These are phyloP conservation scores for Apium graveolens DNA, from an alignment of 129 eudicot genomes.

Conservation along the genomic window DNA sequence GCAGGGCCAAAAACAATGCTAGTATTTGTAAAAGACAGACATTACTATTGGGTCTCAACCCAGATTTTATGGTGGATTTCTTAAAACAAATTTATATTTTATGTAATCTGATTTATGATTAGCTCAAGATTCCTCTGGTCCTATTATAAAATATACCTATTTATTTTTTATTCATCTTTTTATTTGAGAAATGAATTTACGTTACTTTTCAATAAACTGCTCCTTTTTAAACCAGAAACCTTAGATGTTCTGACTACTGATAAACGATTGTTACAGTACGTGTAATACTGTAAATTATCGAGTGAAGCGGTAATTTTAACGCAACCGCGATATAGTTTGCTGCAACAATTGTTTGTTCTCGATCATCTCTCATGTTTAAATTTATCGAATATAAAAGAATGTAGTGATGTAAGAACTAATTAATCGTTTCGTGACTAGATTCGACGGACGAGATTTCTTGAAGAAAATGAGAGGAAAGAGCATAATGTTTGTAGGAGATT, in stretches of 20 bases:
- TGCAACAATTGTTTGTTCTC: too few relatives aligned
- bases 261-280: too few relatives aligned
- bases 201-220: neutral
- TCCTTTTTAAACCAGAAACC: neutral
- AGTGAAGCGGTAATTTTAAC: too few relatives aligned
- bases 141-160: neutral
- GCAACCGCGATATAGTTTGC: too few relatives aligned
- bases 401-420: neutral
- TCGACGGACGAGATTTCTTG: slow-evolving; percentile 53
- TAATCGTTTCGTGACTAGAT: slow-evolving; percentile 18
- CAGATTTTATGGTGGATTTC: neutral
- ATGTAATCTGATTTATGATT: neutral
- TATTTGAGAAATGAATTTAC: neutral
- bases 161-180: neutral
- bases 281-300: too few relatives aligned
- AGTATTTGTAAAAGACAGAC: neutral
- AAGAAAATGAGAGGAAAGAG: slow-evolving; percentile 58
- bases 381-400: neutral
- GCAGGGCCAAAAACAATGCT: neutral
- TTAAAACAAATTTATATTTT: too few relatives aligned
- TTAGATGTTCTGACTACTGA: too few relatives aligned
- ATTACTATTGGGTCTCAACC: neutral
- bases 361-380: too few relatives aligned
- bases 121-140: slow-evolving; percentile 3
- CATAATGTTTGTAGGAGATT: slow-evolving; percentile 83